Evolutionary conservation across 192 early-diverging fungal species (phyloP).

Genomic region (Coemansia sp.): DNA sequence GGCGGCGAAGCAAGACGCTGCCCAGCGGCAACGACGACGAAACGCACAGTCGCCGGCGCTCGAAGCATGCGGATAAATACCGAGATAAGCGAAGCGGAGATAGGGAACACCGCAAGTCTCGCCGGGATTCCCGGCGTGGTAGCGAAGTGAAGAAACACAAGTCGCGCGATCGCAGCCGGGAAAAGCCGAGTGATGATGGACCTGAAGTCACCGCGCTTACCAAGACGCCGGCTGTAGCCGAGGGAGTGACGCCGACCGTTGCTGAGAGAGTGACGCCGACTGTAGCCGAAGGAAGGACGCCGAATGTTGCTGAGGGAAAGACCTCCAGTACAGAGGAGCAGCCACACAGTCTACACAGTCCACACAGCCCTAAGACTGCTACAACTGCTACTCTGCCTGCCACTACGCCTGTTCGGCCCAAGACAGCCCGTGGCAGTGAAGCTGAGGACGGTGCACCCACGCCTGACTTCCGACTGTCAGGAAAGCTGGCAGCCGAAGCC

Average conservation of each 20-base stretch:
- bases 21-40: conserved; percentile 5
- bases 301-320: not conserved
- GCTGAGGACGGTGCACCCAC: conserved; percentile 18
- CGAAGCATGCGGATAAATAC: not conserved
- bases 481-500: conserved; percentile 82
- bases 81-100: not conserved
- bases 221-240: not conserved
- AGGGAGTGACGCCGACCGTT: no score
- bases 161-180: not conserved
- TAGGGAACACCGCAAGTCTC: conserved; percentile 8
- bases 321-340: not conserved
- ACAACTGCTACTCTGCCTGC: not conserved
- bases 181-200: not conserved
- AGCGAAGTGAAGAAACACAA: not conserved
- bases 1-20: conserved; percentile 13
- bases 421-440: conserved; percentile 15
- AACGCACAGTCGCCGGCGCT: not conserved
- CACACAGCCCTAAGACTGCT: no score
- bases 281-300: not conserved
- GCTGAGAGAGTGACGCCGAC: no score
- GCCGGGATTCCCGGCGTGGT: conserved; percentile 5
- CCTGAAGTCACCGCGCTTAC: not conserved
- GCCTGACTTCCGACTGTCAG: conserved; percentile 85
- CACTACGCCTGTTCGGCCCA: conserved; percentile 10
- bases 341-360: not conserved